Conservation (phyloP, 1,284 basidiomycete species). For the Tilletiopsis washingtonensis region DNA sequence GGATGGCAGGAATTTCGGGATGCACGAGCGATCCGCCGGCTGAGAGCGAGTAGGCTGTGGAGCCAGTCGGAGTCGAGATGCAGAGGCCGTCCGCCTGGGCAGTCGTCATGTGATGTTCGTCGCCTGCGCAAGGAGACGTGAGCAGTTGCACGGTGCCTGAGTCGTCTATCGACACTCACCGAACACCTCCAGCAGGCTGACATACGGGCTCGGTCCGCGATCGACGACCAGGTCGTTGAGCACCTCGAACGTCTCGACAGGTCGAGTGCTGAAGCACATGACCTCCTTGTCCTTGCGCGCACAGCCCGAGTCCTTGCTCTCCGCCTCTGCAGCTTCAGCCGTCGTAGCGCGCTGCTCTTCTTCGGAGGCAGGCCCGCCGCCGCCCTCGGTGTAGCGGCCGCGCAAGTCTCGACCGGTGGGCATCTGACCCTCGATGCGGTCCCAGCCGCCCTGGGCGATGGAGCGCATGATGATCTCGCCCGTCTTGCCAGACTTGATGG, state of each 20-base stretch:
- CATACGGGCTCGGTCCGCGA: constrained; percentile 93
- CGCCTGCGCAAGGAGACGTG: constrained; percentile 68
- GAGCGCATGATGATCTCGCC: constrained; percentile 43
- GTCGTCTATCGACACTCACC: constrained; percentile 55
- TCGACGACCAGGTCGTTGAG: constrained; percentile 97
- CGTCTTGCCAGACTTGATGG: constrained; percentile 38
- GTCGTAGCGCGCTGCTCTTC: background rate
- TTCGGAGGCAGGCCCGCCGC: background rate
- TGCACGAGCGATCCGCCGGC: constrained; percentile 96
- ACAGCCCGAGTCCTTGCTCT: background rate
- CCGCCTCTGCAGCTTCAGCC: constrained; percentile 1
- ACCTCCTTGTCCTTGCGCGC: constrained; percentile 80
- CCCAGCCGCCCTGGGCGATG: constrained; percentile 40
- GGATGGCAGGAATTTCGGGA: constrained; percentile 90
- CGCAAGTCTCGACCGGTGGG: background rate
- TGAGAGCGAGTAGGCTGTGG: constrained; percentile 88
- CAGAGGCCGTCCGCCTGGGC: constrained; percentile 96
- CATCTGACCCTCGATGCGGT: constrained; percentile 29
- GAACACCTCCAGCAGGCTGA: constrained; percentile 89
- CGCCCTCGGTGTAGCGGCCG: background rate
- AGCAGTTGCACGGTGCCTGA: background rate
- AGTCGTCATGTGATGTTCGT: constrained; percentile 98
- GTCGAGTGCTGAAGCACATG: constrained; percentile 90
- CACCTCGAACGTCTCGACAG: constrained; percentile 95
- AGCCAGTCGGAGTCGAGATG: constrained; percentile 92